phyloP scores from a whole-genome alignment of 2,329 filamentous ascomycete genomes.

The Cordyceps cicadae region DNA sequence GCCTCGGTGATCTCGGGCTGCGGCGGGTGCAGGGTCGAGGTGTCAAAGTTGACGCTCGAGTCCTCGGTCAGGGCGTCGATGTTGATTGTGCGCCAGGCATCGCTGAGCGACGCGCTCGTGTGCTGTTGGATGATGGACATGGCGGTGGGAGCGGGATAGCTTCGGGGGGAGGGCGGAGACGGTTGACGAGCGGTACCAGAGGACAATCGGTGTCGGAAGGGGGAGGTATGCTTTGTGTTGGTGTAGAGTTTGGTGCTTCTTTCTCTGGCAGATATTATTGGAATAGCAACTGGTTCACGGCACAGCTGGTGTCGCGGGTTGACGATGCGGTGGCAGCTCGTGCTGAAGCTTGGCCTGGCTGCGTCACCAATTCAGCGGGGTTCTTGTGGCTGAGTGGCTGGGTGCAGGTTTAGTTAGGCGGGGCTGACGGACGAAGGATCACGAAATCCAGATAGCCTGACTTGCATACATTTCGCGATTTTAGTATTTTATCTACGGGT shows the following conservation, averaged over 20 bases:
- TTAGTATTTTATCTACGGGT: neutral
- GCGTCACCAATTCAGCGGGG: conserved; percentile 12
- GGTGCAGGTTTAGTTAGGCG: neutral
- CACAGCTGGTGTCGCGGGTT: neutral
- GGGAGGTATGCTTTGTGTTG: neutral
- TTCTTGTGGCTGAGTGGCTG: conserved; percentile 8
- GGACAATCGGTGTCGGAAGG: neutral
- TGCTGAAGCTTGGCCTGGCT: conserved; percentile 10
- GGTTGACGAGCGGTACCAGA: no score
- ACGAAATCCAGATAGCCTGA: neutral
- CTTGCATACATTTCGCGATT: neutral
- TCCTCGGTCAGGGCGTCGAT: conserved; percentile 87
- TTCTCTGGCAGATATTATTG: neutral
- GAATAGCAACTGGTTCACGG: neutral
- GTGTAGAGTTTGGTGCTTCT: neutral
- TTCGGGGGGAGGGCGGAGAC: neutral
- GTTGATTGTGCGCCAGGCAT: conserved; percentile 82
- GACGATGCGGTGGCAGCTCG: neutral
- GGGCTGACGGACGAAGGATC: neutral
- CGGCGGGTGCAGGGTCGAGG: conserved; percentile 70
- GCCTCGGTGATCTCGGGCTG: conserved; percentile 65
- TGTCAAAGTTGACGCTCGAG: conserved; percentile 84
- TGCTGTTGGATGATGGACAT: conserved; percentile 65
- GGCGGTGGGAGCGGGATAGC: neutral
- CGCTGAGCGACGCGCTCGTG: conserved; percentile 50